These are phyloP conservation scores for Fusarium equiseti DNA, from an alignment of 2,329 filamentous ascomycete species.

Conservation along the genomic window DNA sequence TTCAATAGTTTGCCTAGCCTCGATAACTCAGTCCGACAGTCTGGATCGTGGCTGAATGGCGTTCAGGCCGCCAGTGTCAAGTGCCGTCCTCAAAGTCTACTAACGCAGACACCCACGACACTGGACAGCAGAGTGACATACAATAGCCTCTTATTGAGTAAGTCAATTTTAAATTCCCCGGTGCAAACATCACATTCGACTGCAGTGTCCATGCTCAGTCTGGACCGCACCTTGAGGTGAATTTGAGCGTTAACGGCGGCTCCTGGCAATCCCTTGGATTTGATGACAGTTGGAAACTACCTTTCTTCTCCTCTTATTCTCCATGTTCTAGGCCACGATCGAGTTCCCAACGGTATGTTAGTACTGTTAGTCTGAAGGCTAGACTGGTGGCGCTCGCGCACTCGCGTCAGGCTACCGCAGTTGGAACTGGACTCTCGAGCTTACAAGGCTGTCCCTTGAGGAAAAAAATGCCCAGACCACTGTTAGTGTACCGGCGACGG, in stretches of 20 bases:
- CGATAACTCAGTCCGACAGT: constrained; percentile 29
- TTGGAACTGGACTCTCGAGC: constrained; percentile 19
- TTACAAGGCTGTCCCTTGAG: constrained; percentile 44
- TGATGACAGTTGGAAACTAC: neutral
- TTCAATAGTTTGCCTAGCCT: constrained; percentile 18
- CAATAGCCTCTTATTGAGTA: constrained; percentile 3
- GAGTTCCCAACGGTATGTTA: constrained; percentile 23
- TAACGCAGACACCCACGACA: constrained; percentile 10
- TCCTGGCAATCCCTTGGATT: neutral
- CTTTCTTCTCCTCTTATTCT: constrained; percentile 11
- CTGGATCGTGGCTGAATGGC: constrained; percentile 32
- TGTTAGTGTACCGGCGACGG: constrained; percentile 24
- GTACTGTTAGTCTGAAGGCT: constrained; percentile 21
- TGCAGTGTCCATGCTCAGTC: constrained; percentile 8
- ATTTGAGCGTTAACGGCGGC: constrained; percentile 12
- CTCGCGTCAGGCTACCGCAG: constrained; percentile 34
- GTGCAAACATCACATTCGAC: neutral
- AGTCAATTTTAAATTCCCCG: constrained; percentile 12
- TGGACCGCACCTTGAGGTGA: constrained; percentile 5
- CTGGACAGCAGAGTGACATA: constrained; percentile 20
- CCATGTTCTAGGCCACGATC: constrained; percentile 40
- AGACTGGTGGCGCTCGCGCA: constrained; percentile 39
- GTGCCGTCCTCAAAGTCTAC: constrained; percentile 23
- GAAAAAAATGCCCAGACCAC: constrained; percentile 28
- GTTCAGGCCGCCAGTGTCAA: constrained; percentile 21